Percentiles rank a stretch among this genome's conserved stretches.
Conservation (phyloP, 2,329 filamentous ascomycete genomes). For the Cladosporium sp. region DNA sequence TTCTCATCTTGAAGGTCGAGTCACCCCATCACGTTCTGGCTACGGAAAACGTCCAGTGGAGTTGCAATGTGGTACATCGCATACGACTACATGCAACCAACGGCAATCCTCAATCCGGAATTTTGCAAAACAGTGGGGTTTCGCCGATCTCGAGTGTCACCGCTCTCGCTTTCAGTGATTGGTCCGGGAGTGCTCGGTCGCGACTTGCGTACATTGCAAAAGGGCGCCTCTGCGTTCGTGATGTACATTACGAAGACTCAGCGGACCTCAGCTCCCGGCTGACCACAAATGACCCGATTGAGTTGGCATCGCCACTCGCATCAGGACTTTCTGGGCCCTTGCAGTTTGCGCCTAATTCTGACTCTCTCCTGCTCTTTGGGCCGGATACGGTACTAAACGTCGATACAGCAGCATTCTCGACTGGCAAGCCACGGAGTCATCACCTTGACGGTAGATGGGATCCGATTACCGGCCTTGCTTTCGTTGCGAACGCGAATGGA, state of each 20-base stretch:
- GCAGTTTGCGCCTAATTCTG: constrained; percentile 16
- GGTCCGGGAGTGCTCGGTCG: constrained; percentile 1
- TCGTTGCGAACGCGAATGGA: constrained; percentile 16
- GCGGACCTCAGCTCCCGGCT: neutral
- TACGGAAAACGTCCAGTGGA: constrained; percentile 16
- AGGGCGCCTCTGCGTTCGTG: neutral
- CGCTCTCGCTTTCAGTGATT: constrained; percentile 16
- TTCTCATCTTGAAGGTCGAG: constrained; percentile 34
- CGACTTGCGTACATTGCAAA: neutral
- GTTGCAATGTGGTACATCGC: constrained; percentile 13
- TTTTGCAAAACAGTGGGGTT: neutral
- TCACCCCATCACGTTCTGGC: constrained; percentile 34
- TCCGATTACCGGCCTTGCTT: constrained; percentile 34
- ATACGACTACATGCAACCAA: neutral
- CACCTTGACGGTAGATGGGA: constrained; percentile 42
- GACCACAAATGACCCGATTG: neutral
- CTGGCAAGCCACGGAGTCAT: constrained; percentile 23
- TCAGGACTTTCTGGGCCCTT: constrained; percentile 18
- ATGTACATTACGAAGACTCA: neutral
- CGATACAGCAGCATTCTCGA: constrained; percentile 24
- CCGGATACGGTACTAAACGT: constrained; percentile 23
- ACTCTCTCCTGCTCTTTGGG: constrained; percentile 31
- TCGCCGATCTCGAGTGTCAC: neutral
- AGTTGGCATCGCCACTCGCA: neutral
- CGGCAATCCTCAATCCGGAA: neutral